These are phyloP conservation scores for Abrus precatorius DNA, from an alignment of 306 rosid genomes.

Conservation along the genomic window DNA sequence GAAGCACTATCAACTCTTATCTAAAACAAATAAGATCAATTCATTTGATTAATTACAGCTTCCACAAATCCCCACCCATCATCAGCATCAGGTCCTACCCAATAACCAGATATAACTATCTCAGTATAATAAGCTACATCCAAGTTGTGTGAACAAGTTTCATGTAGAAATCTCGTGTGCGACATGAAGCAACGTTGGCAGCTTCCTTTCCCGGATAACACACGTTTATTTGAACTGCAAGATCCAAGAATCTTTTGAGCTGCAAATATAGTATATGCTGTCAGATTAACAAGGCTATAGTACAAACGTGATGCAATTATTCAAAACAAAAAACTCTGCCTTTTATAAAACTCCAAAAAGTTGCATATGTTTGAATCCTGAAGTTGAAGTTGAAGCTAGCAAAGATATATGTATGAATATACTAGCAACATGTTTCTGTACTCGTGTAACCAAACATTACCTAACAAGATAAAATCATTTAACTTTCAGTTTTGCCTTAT, in stretches of 20 bases:
- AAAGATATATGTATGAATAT: conserved; percentile 5
- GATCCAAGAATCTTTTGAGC: conserved; percentile 56
- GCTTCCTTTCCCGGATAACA: conserved; percentile 48
- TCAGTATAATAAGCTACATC: conserved; percentile 55
- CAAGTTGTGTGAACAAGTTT: conserved; percentile 47
- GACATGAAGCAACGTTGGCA: conserved; percentile 44
- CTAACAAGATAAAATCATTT: conserved; percentile 15
- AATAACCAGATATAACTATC: conserved; percentile 75
- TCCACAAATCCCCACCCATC: conserved; percentile 94
- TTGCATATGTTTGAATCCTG: neutral
- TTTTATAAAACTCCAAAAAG: conserved; percentile 9
- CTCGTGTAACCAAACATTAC: conserved; percentile 2
- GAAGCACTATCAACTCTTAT: conserved; percentile 45
- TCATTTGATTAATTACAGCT: conserved; percentile 69
- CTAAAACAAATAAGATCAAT: conserved; percentile 46
- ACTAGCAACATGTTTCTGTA: neutral
- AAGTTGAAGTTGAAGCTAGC: conserved; percentile 41
- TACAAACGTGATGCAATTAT: conserved; percentile 30
- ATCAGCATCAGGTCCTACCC: conserved; percentile 95
- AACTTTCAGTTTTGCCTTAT: conserved; percentile 22
- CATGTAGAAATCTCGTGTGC: conserved; percentile 47
- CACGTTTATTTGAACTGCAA: conserved; percentile 46
- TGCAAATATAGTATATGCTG: conserved; percentile 61
- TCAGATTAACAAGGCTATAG: conserved; percentile 39
- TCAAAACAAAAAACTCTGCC: conserved; percentile 39